Base-by-base conservation (phyloP, 768 basidiomycete genomes). In the Suillus americanus region DNA sequence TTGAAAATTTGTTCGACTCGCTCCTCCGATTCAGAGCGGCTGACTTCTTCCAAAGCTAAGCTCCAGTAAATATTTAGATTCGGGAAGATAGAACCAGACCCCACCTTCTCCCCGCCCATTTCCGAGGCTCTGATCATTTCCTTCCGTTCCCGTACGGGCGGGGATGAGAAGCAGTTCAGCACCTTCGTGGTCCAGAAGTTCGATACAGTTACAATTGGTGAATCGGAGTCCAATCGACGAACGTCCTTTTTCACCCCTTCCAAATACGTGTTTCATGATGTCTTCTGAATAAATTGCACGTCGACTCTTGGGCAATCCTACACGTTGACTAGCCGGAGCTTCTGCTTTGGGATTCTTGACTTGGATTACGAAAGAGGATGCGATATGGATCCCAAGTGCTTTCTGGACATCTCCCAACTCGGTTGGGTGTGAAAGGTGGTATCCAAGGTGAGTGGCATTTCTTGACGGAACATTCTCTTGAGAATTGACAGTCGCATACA, bases 331-430 rank as follows among this genome's bases (percentile, higher is more conserved):
- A 0, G 71, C 79, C 3, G 77, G 77, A 3, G 75, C 73, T 0
- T 83, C 79, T 13, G 83, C 83, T 0, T 82, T 75, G 0, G 86
- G 86, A 65, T 88, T 88, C 76, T 87, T 89, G 56, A 88, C 83
- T 66, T 89, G 86, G 6, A 89, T 45, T 18, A 86, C 76, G 66
- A 88, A 89, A 0, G 83, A 83, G 0, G 83, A 84, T 0, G 83
- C 82, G 1, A 75, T 74, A 59, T 80, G 73, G 62, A 90, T 85
- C 4, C 86, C 85, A 6, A 90, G 76, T 7, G 78, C 82, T 23
- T 77, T 69, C 64, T 89, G 89, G 0, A 88, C 86, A 4, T 85
- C 81, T 12, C 86, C 85, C 45, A 81, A 70, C 20, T 79, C 76
- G 20, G 75, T 65, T 0, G 82, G 84, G 66, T 89, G 86, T 5